Evolutionary conservation across 2,329 filamentous ascomycete species (phyloP).

Genomic region (Zelopaecilomyces penicillatus): DNA sequence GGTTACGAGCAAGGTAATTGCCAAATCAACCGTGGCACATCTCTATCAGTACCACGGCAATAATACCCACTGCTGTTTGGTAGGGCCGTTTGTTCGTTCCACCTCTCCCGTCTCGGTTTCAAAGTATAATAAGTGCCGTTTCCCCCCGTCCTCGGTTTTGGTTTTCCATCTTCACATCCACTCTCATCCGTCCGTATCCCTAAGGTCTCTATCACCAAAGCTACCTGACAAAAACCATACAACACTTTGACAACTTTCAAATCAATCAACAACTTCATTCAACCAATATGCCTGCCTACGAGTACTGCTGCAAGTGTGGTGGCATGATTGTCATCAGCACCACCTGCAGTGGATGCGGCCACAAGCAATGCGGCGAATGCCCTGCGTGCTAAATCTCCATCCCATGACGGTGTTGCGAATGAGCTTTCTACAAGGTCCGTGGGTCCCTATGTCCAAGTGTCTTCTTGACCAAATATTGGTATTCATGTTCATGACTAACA

Average conservation of each 20-base stretch:
- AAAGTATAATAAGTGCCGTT: constrained; percentile 6
- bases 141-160: background rate
- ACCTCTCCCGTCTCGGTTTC: no score
- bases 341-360: constrained; percentile 41
- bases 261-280: constrained; percentile 1
- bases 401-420: no score
- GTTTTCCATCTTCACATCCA: background rate
- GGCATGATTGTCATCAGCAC: constrained; percentile 50
- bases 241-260: background rate
- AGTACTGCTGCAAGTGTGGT: constrained; percentile 48
- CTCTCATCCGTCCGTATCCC: background rate
- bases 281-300: constrained; percentile 35
- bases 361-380: constrained; percentile 42
- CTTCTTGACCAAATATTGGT: no score
- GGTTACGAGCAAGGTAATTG: background rate
- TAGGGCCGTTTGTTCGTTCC: background rate
- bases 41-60: background rate
- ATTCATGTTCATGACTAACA: no score
- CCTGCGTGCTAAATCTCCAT: constrained; percentile 21
- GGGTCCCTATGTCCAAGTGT: no score
- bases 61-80: background rate
- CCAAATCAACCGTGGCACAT: background rate
- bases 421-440: no score
- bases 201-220: background rate
- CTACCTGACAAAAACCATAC: background rate